Evolutionary conservation across 495 filamentous ascomycete genomes (phyloP).

Genomic region (Lasiosphaeriaceae sp.): DNA sequence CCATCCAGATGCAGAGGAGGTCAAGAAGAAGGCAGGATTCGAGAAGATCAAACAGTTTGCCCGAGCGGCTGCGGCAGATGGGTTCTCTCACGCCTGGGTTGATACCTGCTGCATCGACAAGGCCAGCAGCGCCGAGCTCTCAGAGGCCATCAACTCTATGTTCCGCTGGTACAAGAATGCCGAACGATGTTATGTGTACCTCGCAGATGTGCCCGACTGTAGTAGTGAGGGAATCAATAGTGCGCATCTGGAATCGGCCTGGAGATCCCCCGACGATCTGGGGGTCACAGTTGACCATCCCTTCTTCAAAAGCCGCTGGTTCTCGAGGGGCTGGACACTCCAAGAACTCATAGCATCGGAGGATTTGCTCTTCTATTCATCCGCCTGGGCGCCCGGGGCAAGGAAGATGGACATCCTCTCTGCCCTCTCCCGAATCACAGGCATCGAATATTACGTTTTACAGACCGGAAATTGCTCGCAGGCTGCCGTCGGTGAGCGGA

Average conservation of each 20-base stretch:
- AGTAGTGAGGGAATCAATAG: not conserved
- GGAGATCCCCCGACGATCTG: too few relatives aligned
- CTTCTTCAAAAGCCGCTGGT: not conserved
- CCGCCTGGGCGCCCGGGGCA: not conserved
- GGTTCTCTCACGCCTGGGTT: constrained; percentile 1
- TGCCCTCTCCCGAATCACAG: not conserved
- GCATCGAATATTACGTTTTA: not conserved
- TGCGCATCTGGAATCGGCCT: too few relatives aligned
- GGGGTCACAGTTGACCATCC: not conserved
- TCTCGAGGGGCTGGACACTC: constrained; percentile 4
- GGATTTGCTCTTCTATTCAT: not conserved
- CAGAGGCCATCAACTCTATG: constrained; percentile 11
- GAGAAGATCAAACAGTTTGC: not conserved
- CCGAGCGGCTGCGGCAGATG: not conserved
- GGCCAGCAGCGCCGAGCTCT: constrained; percentile 9
- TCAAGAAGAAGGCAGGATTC: constrained; percentile 1
- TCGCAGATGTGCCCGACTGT: constrained; percentile 4
- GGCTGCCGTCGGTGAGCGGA: constrained; percentile 6
- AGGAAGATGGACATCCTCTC: not conserved
- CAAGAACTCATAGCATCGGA: constrained; percentile 1
- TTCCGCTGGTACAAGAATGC: constrained; percentile 4
- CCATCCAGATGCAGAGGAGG: not conserved
- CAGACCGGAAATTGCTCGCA: not conserved
- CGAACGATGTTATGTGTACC: constrained; percentile 3
- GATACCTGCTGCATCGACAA: constrained; percentile 9